Conservation (phyloP, 768 basidiomycete species). For the Tricholoma hemisulphureum region DNA sequence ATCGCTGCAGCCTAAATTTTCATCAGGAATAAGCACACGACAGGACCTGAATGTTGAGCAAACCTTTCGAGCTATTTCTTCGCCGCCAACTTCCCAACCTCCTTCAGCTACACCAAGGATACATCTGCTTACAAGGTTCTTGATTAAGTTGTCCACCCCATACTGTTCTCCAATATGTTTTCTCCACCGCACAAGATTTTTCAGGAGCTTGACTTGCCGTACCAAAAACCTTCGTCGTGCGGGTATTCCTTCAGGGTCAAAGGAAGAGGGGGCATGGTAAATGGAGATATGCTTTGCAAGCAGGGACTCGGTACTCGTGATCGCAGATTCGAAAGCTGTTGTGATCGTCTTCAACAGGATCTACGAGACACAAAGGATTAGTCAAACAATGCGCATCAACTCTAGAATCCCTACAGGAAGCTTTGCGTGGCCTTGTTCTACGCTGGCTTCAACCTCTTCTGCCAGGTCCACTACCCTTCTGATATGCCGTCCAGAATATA, state of each 20-base stretch:
- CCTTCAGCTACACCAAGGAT: slow-evolving; percentile 66
- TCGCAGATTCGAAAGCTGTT: slow-evolving; percentile 51
- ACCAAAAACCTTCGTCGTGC: slow-evolving; percentile 70
- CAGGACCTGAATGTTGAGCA: slow-evolving; percentile 17
- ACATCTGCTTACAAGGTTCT: slow-evolving; percentile 54
- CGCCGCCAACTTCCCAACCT: slow-evolving; percentile 88
- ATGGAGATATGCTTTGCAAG: slow-evolving; percentile 49
- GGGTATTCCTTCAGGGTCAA: slow-evolving; percentile 74
- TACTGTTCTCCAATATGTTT: slow-evolving; percentile 64
- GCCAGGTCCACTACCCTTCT: slow-evolving; percentile 66
- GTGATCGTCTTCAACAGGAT: slow-evolving; percentile 55
- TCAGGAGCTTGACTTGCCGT: slow-evolving; percentile 67
- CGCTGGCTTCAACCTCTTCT: slow-evolving; percentile 77
- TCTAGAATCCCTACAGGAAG: slow-evolving; percentile 51
- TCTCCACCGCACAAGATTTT: slow-evolving; percentile 74
- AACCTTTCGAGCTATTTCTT: slow-evolving; percentile 62
- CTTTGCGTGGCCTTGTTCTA: slow-evolving; percentile 62
- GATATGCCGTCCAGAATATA: slow-evolving; percentile 68
- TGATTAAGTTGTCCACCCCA: slow-evolving; percentile 53
- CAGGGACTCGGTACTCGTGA: slow-evolving; percentile 48
- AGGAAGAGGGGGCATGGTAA: slow-evolving; percentile 39
- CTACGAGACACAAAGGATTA: slow-evolving; percentile 31
- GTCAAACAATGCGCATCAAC: neutral
- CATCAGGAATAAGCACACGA: neutral
- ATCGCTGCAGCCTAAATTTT: slow-evolving; percentile 33